phyloP scores from a whole-genome alignment of 306 rosid species.

The Cucurbita maxima region DNA sequence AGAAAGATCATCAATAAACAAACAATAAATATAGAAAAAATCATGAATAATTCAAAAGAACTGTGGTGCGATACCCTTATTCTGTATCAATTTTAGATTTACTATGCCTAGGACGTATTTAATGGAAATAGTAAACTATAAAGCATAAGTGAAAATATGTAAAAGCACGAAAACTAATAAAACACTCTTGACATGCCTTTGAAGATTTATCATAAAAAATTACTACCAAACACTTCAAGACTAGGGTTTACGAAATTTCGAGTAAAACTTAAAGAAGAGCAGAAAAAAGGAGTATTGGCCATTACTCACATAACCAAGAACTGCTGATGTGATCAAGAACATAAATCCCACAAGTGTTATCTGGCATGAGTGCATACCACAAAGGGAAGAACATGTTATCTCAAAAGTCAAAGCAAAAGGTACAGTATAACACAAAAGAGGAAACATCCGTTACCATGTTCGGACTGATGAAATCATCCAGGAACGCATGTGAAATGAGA shows the following conservation, averaged over 20 bases:
- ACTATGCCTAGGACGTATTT: not conserved
- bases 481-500: not conserved
- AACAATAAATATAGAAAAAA: not conserved
- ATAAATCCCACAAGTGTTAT: slow-evolving; percentile 81
- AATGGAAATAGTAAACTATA: not conserved
- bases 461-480: slow-evolving; percentile 43
- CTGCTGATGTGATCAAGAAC: slow-evolving; percentile 61
- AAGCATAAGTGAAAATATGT: not conserved
- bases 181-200: not conserved
- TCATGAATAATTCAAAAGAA: not conserved
- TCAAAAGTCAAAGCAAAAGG: not conserved
- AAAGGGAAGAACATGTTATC: not conserved
- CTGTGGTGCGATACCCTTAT: not conserved
- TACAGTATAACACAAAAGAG: slow-evolving; percentile 2
- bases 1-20: not conserved
- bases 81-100: not conserved
- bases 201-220: not conserved
- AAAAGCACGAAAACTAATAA: not conserved
- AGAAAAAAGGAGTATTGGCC: not conserved
- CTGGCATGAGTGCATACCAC: slow-evolving; percentile 28
- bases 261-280: not conserved
- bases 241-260: too few species aligned
- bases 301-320: slow-evolving; percentile 79
- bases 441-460: slow-evolving; percentile 52
- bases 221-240: not conserved